A percentile compares a stretch with the other conserved stretches of the same genome.
Conservation (phyloP, 177 flowering plant species). For the Tripterygium wilfordii region DNA sequence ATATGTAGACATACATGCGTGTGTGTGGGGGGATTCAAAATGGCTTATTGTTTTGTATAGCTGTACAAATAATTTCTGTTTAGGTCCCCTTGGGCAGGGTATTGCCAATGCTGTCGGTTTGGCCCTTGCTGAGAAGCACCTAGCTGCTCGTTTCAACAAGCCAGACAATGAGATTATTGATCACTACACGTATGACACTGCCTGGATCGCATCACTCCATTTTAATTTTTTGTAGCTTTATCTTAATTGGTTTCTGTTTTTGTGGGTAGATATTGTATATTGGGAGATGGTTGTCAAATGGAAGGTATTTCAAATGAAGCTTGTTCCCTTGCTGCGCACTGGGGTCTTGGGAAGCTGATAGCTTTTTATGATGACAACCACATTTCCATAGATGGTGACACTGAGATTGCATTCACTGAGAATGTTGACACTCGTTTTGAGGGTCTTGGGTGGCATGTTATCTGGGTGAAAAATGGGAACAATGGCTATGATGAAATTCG, state of each 20-base stretch:
- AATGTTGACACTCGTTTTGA: conserved; percentile 69
- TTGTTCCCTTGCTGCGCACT: conserved; percentile 83
- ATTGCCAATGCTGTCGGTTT: conserved; percentile 91
- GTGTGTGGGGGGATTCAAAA: too few species aligned
- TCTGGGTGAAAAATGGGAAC: conserved; percentile 84
- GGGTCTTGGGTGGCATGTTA: conserved; percentile 91
- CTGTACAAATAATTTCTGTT: too few species aligned
- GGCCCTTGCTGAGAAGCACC: conserved; percentile 93
- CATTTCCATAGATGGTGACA: conserved; percentile 90
- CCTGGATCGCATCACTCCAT: not conserved
- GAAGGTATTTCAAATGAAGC: conserved; percentile 93
- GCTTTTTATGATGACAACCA: conserved; percentile 92
- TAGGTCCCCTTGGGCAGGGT: conserved; percentile 99
- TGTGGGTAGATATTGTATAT: conserved; percentile 48
- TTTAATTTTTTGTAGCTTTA: not conserved
- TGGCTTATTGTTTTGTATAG: too few species aligned
- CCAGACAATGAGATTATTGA: conserved; percentile 81
- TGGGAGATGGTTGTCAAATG: conserved; percentile 99
- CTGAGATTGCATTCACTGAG: conserved; percentile 88
- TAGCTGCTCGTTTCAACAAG: conserved; percentile 91
- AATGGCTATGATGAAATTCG: conserved; percentile 74
- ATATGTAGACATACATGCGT: too few species aligned
- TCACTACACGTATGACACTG: conserved; percentile 68
- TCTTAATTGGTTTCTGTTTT: not conserved
- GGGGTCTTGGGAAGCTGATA: conserved; percentile 90